These are phyloP conservation scores for Ogataea paraovalis DNA, from an alignment of 805 yeast genomes.

Conservation along the genomic window DNA sequence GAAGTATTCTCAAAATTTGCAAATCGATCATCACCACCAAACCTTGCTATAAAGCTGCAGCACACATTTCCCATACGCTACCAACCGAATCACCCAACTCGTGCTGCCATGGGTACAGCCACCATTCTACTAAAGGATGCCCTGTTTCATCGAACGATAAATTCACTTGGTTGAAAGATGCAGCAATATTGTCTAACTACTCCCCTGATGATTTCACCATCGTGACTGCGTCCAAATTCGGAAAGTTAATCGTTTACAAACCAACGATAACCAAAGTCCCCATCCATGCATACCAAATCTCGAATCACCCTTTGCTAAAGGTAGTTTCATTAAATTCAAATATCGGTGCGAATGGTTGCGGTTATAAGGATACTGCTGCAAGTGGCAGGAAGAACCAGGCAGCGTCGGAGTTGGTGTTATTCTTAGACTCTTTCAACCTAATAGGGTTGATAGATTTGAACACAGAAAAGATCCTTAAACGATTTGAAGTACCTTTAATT, in stretches of 20 bases:
- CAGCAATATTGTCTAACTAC: slow-evolving; percentile 12
- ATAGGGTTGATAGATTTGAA: slow-evolving; percentile 23
- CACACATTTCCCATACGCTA: neutral
- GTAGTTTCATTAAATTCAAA: slow-evolving; percentile 3
- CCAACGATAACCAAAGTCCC: slow-evolving; percentile 23
- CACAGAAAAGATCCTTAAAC: slow-evolving; percentile 15
- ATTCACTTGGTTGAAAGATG: slow-evolving; percentile 28
- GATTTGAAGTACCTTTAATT: slow-evolving; percentile 19
- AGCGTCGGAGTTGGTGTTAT: slow-evolving; percentile 14
- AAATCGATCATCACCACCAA: slow-evolving; percentile 17
- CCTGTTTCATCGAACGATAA: slow-evolving; percentile 11
- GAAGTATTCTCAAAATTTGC: slow-evolving; percentile 12
- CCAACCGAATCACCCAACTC: neutral
- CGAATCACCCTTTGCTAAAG: slow-evolving; percentile 21
- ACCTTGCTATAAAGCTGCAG: slow-evolving; percentile 22
- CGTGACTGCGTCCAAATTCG: slow-evolving; percentile 24
- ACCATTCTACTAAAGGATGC: slow-evolving; percentile 5
- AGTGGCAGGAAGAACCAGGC: neutral
- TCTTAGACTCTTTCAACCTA: slow-evolving; percentile 24
- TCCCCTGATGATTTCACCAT: slow-evolving; percentile 11
- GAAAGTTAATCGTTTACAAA: slow-evolving; percentile 22
- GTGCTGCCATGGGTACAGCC: neutral
- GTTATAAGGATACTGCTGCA: neutral
- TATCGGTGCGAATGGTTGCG: no score
- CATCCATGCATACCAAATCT: slow-evolving; percentile 17